These are phyloP conservation scores for Chaetomiaceae sp. DNA, from an alignment of 2,329 filamentous ascomycete genomes.

Conservation along the genomic window DNA sequence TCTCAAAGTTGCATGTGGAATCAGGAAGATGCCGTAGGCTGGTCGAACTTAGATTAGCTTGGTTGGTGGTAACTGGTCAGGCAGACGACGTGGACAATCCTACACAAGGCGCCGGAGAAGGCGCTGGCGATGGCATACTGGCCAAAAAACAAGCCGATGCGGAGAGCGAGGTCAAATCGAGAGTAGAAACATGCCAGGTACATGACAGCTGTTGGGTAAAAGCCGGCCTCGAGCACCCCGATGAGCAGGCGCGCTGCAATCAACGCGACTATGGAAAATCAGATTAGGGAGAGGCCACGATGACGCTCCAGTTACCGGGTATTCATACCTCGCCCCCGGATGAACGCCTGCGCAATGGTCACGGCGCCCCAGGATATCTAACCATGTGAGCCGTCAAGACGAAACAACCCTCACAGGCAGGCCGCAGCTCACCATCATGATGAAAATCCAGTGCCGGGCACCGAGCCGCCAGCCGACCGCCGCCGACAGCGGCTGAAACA, in stretches of 20 bases:
- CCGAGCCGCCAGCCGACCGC: conserved; percentile 37
- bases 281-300: neutral
- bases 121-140: conserved; percentile 54
- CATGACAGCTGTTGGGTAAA: conserved; percentile 56
- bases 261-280: conserved; percentile 19
- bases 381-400: neutral
- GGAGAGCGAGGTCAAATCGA: conserved; percentile 51
- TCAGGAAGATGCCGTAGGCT: conserved; percentile 39
- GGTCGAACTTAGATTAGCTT: too few species aligned
- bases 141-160: conserved; percentile 53
- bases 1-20: conserved; percentile 31
- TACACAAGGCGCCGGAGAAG: conserved; percentile 48
- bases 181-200: conserved; percentile 57
- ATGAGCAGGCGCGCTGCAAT: conserved; percentile 26
- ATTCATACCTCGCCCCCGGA: conserved; percentile 26
- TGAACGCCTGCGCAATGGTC: conserved; percentile 31
- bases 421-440: conserved; percentile 35
- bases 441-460: conserved; percentile 52
- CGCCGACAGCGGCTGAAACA: conserved; percentile 52
- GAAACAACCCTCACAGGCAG: neutral
- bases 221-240: conserved; percentile 42
- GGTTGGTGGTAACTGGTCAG: neutral
- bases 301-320: neutral
- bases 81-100: neutral
- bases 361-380: conserved; percentile 30